A percentile compares a stretch with the other conserved stretches of the same genome.
Conservation (phyloP, 2,329 filamentous ascomycete genomes). For the Xylaria sp. region DNA sequence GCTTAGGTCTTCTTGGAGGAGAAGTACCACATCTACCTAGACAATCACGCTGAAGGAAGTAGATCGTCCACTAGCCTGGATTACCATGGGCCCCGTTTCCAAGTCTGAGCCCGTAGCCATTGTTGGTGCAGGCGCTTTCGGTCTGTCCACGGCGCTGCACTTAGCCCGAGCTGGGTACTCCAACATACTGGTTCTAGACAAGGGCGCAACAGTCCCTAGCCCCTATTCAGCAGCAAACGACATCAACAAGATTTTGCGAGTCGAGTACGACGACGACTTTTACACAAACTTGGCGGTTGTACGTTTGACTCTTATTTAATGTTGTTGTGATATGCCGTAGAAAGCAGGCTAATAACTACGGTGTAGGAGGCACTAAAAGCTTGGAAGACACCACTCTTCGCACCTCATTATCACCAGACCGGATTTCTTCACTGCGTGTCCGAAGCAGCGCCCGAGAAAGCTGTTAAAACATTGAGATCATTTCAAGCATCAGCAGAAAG, state of each 20-base stretch:
- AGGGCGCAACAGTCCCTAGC: constrained; percentile 50
- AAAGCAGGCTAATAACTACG: not conserved
- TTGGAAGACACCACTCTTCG: constrained; percentile 64
- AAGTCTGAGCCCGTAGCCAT: constrained; percentile 43
- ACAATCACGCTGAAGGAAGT: not conserved
- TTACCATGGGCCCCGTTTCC: constrained; percentile 19
- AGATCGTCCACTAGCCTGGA: not conserved
- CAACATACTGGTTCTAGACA: constrained; percentile 56
- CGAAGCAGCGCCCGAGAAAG: constrained; percentile 59
- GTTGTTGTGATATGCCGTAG: not conserved
- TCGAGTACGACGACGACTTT: constrained; percentile 67
- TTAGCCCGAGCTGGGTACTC: constrained; percentile 54
- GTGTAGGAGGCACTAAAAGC: constrained; percentile 59
- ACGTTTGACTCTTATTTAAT: not conserved
- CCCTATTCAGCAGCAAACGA: constrained; percentile 66
- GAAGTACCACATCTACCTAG: not conserved
- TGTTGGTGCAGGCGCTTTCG: constrained; percentile 54
- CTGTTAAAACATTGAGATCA: constrained; percentile 57
- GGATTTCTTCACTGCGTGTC: constrained; percentile 64
- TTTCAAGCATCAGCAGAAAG: constrained; percentile 55
- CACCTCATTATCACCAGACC: constrained; percentile 60
- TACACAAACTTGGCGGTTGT: constrained; percentile 64
- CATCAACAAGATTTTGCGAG: constrained; percentile 70
- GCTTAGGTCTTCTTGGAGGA: constrained; percentile 2
- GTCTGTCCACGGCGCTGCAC: constrained; percentile 55